Evolutionary conservation across 495 filamentous ascomycete genomes (phyloP).

Genomic region (Hyaloscypha bicolor): DNA sequence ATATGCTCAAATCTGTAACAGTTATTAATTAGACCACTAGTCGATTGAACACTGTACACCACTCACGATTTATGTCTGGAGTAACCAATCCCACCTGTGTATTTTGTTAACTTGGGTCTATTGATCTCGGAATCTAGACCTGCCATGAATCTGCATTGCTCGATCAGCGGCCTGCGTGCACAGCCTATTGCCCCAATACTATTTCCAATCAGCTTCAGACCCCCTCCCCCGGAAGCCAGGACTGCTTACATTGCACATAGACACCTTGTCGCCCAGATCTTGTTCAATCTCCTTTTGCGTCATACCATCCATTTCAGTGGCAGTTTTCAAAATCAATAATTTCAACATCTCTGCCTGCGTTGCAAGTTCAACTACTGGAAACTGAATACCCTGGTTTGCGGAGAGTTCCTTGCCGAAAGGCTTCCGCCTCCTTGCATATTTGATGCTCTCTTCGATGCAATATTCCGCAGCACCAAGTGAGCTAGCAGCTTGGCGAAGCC

Average conservation of each 20-base stretch:
- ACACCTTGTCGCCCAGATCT: slow-evolving; percentile 55
- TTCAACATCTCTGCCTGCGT: slow-evolving; percentile 63
- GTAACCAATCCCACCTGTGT: slow-evolving; percentile 26
- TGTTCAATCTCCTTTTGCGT: slow-evolving; percentile 52
- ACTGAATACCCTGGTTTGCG: slow-evolving; percentile 62
- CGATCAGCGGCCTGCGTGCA: slow-evolving; percentile 60
- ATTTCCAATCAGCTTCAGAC: not conserved
- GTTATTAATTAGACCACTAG: not conserved
- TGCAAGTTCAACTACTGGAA: slow-evolving; percentile 59
- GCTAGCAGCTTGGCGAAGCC: slow-evolving; percentile 61
- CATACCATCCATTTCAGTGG: slow-evolving; percentile 59
- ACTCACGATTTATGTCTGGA: slow-evolving; percentile 28
- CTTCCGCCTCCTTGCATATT: slow-evolving; percentile 50
- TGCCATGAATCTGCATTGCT: slow-evolving; percentile 51
- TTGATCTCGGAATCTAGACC: not conserved
- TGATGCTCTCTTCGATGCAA: slow-evolving; percentile 55
- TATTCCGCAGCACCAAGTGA: slow-evolving; percentile 58
- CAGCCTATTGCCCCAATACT: slow-evolving; percentile 61
- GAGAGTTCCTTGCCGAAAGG: slow-evolving; percentile 59
- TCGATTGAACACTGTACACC: not conserved
- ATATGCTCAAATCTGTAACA: slow-evolving; percentile 48
- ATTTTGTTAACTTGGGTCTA: not conserved
- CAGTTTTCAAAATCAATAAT: slow-evolving; percentile 60
- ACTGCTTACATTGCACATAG: slow-evolving; percentile 55
- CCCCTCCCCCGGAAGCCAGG: not conserved